phyloP scores from a whole-genome alignment of 805 yeast genomes.

The Candida berthetii region DNA sequence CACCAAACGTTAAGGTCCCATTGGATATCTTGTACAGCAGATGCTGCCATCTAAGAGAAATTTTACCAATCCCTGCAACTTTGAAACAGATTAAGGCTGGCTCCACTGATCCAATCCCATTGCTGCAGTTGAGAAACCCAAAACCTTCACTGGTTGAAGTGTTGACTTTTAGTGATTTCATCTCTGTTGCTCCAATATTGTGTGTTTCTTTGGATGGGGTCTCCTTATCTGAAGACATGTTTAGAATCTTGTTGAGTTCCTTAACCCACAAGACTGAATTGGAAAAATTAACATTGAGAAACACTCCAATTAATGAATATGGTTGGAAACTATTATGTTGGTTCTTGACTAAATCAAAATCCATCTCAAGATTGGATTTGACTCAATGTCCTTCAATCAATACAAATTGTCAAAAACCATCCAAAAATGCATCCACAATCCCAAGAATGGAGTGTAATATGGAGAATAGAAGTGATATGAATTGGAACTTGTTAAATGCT shows the following conservation, averaged over 20 bases:
- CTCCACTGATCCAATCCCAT: slow-evolving; percentile 74
- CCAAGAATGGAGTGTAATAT: slow-evolving; percentile 30
- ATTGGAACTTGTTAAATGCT: slow-evolving; percentile 78
- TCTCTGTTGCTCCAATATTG: slow-evolving; percentile 77
- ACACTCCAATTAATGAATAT: slow-evolving; percentile 64
- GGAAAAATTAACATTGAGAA: slow-evolving; percentile 70
- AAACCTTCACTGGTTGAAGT: slow-evolving; percentile 85
- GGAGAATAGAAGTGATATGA: slow-evolving; percentile 58
- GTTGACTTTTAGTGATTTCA: slow-evolving; percentile 80
- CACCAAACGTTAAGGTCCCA: slow-evolving; percentile 25
- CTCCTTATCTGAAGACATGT: slow-evolving; percentile 65
- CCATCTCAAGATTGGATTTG: slow-evolving; percentile 54
- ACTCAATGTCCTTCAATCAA: slow-evolving; percentile 42
- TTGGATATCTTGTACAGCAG: slow-evolving; percentile 80
- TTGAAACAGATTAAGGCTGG: slow-evolving; percentile 71
- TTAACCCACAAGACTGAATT: slow-evolving; percentile 55
- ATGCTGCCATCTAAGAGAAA: slow-evolving; percentile 89
- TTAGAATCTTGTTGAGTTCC: slow-evolving; percentile 61
- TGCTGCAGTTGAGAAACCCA: slow-evolving; percentile 75
- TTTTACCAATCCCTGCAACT: slow-evolving; percentile 87
- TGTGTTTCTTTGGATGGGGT: slow-evolving; percentile 81
- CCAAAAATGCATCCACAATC: slow-evolving; percentile 23
- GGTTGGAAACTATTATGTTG: slow-evolving; percentile 84
- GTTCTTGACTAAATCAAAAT: slow-evolving; percentile 62
- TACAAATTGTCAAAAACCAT: slow-evolving; percentile 31